Evolutionary conservation across 2,329 filamentous ascomycete genomes (phyloP).

Genomic region (Aspergillus sp.): DNA sequence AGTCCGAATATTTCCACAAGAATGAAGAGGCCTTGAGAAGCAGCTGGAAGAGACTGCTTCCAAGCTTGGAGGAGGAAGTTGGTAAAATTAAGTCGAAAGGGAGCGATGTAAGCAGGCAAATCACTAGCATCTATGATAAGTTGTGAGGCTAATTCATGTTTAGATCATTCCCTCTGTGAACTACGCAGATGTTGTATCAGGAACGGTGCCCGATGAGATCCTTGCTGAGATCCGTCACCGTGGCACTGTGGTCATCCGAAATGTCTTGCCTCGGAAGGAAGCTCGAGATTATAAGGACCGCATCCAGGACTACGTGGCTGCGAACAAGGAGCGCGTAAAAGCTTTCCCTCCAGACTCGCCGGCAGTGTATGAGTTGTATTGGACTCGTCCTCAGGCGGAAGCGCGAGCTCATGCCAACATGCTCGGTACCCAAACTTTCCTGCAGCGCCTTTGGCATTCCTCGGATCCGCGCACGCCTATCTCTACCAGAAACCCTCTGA

Average conservation of each 20-base stretch:
- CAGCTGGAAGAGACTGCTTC: conserved; percentile 45
- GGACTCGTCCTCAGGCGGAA: conserved; percentile 67
- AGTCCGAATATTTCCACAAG: conserved; percentile 36
- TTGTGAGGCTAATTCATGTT: conserved; percentile 3
- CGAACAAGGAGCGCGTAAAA: conserved; percentile 54
- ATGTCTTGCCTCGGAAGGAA: conserved; percentile 63
- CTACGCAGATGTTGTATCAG: conserved; percentile 40
- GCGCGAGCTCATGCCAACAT: conserved; percentile 68
- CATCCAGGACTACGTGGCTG: conserved; percentile 63
- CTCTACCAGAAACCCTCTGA: conserved; percentile 59
- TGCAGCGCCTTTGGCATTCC: conserved; percentile 66
- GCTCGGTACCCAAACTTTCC: conserved; percentile 58
- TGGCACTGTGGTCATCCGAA: conserved; percentile 64
- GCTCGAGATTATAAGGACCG: conserved; percentile 66
- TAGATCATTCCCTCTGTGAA: conserved; percentile 45
- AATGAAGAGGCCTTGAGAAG: conserved; percentile 40
- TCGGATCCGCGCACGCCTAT: conserved; percentile 48
- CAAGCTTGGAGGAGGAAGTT: conserved; percentile 40
- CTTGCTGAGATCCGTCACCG: conserved; percentile 56
- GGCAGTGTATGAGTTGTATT: conserved; percentile 74
- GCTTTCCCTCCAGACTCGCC: conserved; percentile 67
- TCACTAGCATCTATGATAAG: too few relatives aligned
- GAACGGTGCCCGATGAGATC: conserved; percentile 33
- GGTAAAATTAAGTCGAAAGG: conserved; percentile 42
- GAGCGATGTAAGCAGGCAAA: conserved; percentile 35